Evolutionary conservation across 169 alveolate genomes (phyloP), one percentile per base, ranked within the genome.

Genomic region (Babesia sp.): DNA sequence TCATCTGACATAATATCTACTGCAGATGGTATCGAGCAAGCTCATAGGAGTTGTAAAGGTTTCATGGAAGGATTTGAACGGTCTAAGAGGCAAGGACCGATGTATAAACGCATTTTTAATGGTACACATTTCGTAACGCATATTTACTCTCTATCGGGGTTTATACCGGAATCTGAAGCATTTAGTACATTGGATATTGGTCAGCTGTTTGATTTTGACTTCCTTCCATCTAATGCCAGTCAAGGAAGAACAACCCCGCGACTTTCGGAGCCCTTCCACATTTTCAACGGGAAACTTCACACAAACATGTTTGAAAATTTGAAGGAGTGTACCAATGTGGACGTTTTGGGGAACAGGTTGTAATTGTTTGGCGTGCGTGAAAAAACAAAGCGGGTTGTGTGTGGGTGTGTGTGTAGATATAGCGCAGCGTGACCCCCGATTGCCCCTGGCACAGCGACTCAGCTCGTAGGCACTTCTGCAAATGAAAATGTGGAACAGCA

Each of bases 211-310:
- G 54, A 44, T 12, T 37, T 64, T 18, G 61, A 64, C 6, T 64
- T 29, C 24, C 61, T 64, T n/a, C 74, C 60, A 4, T 7, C 22
- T 29, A 8, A 45, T 14, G 20, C 74, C 14, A 45, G 54, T 26
- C 71, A 61, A 12, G 74, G 29, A n/a, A 37, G 20, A 1, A 56
- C 48, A 20, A 7, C 22, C 12, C 60, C 76, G 14, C 57, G 83
- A 5, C 76, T 79, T 48, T 79, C 87, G 12, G 41, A 74, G 16
- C 83, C 70, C 1, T 70, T 70, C 50, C 20, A 55, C 70, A 24
- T 71, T 22, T 79, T 34, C 44, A 70, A 39, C n/a, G 87, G 83
- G 1, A 26, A 45, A 6, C 36, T 63, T 22, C 34, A 70, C 22
- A 39, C 55, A 42, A 48, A 36, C 20, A 59, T 50, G 31, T 55